phyloP scores from a whole-genome alignment of 2,329 filamentous ascomycete genomes.

The Microsporum ferrugineum region DNA sequence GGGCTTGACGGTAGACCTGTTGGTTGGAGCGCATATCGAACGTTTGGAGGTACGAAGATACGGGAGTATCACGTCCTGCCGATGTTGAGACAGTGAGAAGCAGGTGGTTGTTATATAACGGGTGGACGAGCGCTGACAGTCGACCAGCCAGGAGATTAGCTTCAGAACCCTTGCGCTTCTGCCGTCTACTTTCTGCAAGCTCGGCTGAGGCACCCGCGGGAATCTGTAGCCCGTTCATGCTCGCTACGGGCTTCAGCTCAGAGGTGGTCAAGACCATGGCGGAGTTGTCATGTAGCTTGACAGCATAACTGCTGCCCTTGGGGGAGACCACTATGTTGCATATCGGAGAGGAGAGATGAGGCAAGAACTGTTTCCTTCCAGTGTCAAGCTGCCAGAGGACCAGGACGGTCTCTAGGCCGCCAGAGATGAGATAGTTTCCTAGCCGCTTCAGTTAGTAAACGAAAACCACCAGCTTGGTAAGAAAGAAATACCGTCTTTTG shows the following conservation, averaged over 20 bases:
- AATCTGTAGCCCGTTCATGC: constrained; percentile 68
- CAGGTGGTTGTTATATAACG: constrained; percentile 51
- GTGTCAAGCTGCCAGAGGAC: constrained; percentile 92
- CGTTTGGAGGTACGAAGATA: constrained; percentile 61
- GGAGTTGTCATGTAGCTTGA: constrained; percentile 86
- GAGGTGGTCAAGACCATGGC: constrained; percentile 80
- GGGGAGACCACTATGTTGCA: constrained; percentile 75
- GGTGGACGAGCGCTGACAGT: constrained; percentile 53
- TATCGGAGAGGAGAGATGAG: constrained; percentile 78
- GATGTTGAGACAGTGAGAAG: constrained; percentile 55
- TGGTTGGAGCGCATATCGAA: constrained; percentile 72
- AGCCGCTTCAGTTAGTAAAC: neutral
- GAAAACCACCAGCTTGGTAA: constrained; percentile 21
- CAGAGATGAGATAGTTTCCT: constrained; percentile 91
- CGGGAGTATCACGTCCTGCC: constrained; percentile 32
- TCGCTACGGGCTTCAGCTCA: constrained; percentile 73
- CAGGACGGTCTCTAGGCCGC: constrained; percentile 77
- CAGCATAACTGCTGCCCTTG: constrained; percentile 64
- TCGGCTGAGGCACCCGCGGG: constrained; percentile 18
- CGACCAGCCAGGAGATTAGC: constrained; percentile 38
- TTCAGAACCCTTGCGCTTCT: constrained; percentile 8
- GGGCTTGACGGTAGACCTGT: constrained; percentile 72
- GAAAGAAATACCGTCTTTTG: constrained; percentile 58
- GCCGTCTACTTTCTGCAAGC: neutral
- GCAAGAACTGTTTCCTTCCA: constrained; percentile 66